Base-by-base conservation (phyloP, 2,329 filamentous ascomycete species). In the Colletotrichum trifolii region DNA sequence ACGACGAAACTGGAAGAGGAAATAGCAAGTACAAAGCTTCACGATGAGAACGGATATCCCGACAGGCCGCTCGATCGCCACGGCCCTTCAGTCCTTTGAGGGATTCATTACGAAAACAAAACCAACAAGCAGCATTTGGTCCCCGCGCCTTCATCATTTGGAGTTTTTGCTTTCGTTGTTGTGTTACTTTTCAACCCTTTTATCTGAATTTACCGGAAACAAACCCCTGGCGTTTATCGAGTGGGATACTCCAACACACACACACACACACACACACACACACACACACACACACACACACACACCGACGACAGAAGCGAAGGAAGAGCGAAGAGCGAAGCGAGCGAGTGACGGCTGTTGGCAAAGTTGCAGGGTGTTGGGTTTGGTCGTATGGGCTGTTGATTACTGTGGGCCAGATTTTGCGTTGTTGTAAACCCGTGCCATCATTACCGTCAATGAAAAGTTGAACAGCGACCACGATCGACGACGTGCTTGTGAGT, bases 121-220 rank as follows among this genome's bases (percentile, higher is more conserved):
- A 63, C 42, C 43, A 39, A 48, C 15, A 40, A 52, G 36, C 63
- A 63, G 63, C 63, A 66, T 63, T 53, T 52, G 63, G 59, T 63
- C 33, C 43, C 46, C 60, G 42, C 53, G 63, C 53, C 63, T 66
- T 66, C 52, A 65, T 65, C 58, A 63, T 66, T 63, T 53, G 63
- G 63, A 66, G 63, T 66, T 62, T 46, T 52, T 45, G 46, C 33
- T 48, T 49, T 57, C n/a, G 9, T 49, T 34, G 17, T 12, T 53
- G 25, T 25, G 10, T 40, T 39, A 9, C 35, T 17, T 36, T 36
- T 36, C 38, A 25, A 35, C 6, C 13, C 15, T 33, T 47, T 47
- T 47, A 13, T 9, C 43, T 47, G 11, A 4, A 15, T 53, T 55
- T 33, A 53, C 56, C 53, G 53, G 47, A 40, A 57, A 47, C 46